Evolutionary conservation across 495 filamentous ascomycete species (phyloP), one percentile per base, ranked within the genome.

Genomic region (Talaromyces liani): DNA sequence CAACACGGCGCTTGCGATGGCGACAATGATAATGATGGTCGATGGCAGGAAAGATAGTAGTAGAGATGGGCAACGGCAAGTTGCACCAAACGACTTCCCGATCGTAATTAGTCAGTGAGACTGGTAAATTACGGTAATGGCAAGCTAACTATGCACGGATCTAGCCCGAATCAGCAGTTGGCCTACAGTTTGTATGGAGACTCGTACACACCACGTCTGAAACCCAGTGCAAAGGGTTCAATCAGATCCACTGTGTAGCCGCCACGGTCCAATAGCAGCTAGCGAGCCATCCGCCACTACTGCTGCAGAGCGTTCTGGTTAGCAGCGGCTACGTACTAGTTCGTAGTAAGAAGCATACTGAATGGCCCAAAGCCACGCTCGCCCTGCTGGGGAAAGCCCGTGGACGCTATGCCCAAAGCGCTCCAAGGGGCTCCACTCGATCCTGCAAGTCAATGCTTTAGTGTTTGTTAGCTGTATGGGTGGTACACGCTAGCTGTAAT

Each of bases 41-140:
- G 51, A 22, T 25, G 51, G 18, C 51, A 18, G 24, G 53, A 4
- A 14, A 25, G 53, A 49, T 49, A 20, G 41, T 47, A n/a, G n/a
- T n/a, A 20, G 45, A 45, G 39, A 20, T 20, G 53, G 18, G 53
- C 53, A 22, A 29, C 53, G 53, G 53, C 22, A 56, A 56, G 53
- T 56, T 29, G 53, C 53, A 29, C 53, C 27, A 31, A 56, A 29
- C 16, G 24, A 22, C 22, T 25, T 56, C 27, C 53, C 27, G 45
- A 49, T 49, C n/a, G n/a, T 20, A 49, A 20, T 49, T 49, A 49
- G 45, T 49, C 45, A 49, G 45, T 8, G 45, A 18, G 6, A 20
- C n/a, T 49, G 20, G 53, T 56, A 56, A 25, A 29, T 27, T 56
- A 56, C 53, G 53, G 53, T 56, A 56, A 18, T 49, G 45, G 45